Percentiles rank a stretch among this genome's conserved stretches.
phyloP scores from a whole-genome alignment of 2,329 filamentous ascomycete species.

The Didymella glomerata region DNA sequence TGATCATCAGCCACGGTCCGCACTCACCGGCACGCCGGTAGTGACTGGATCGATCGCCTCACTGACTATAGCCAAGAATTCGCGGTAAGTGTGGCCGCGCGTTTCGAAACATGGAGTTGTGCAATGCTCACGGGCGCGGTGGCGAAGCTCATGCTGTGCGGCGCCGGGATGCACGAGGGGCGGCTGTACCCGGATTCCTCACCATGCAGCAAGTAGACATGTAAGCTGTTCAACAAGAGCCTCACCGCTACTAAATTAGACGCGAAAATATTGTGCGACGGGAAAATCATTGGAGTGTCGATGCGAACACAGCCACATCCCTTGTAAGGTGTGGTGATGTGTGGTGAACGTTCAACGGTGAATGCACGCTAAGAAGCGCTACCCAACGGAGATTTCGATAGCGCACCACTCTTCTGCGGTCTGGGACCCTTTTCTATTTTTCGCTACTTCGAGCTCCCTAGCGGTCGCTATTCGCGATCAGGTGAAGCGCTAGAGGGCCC shows the following conservation, averaged over 20 bases:
- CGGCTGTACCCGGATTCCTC: slow-evolving; percentile 11
- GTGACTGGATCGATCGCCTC: slow-evolving; percentile 3
- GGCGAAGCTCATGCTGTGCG: slow-evolving; percentile 10
- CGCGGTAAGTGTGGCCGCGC: slow-evolving; percentile 1
- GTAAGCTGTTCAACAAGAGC: not conserved
- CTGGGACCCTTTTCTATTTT: not conserved
- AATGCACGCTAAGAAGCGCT: not conserved
- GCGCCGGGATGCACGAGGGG: not conserved
- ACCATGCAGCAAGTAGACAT: not conserved
- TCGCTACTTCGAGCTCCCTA: not conserved
- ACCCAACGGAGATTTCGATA: slow-evolving; percentile 2
- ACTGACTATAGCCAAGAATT: not conserved
- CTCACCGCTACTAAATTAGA: slow-evolving; percentile 13
- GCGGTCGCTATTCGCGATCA: slow-evolving; percentile 12
- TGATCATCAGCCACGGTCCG: slow-evolving; percentile 18
- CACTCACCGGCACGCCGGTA: slow-evolving; percentile 1
- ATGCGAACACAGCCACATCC: slow-evolving; percentile 17
- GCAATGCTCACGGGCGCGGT: not conserved
- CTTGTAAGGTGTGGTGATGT: slow-evolving; percentile 7
- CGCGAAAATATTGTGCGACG: not conserved
- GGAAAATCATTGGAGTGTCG: too few relatives aligned
- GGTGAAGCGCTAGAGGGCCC: slow-evolving; percentile 20
- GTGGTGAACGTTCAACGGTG: slow-evolving; percentile 7
- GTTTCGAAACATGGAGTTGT: slow-evolving; percentile 9
- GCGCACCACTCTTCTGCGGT: not conserved